Evolutionary conservation across 176 grass and related monocot species (phyloP).

Genomic region (Coix lacrymajobi): DNA sequence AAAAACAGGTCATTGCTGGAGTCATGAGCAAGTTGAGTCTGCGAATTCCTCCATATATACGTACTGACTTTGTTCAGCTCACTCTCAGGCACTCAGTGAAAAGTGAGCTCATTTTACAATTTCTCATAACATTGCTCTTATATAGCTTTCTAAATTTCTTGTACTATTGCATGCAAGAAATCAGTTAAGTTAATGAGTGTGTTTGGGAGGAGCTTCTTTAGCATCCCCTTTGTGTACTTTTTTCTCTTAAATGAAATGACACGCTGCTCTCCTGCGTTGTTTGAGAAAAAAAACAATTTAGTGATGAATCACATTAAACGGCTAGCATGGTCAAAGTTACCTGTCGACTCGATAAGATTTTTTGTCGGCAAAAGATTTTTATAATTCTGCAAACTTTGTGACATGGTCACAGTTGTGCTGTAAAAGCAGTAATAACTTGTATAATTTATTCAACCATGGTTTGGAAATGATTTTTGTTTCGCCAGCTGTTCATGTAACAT

Average conservation of each 20-base stretch:
- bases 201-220: not conserved
- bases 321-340: not conserved
- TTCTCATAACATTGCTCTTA: not conserved
- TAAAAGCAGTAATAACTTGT: not conserved
- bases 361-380: not conserved
- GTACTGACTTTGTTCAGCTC: conserved; percentile 68
- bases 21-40: conserved; percentile 71
- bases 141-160: not conserved
- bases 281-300: not conserved
- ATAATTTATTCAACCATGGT: not conserved
- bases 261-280: not conserved
- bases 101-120: conserved; percentile 51
- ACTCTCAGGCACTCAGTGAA: conserved; percentile 67
- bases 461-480: not conserved
- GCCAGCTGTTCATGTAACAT: not conserved
- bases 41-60: conserved; percentile 80
- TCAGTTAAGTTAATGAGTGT: not conserved
- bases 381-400: not conserved
- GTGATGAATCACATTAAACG: conserved; percentile 1
- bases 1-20: conserved; percentile 65
- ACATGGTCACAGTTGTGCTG: not conserved
- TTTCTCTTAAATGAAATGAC: not conserved
- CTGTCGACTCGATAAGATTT: not conserved
- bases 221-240: not conserved
- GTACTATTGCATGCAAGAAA: not conserved